A percentile compares a stretch with the other conserved stretches of the same genome.
These are phyloP conservation scores for Verticillium longisporum DNA, from an alignment of 2,329 filamentous ascomycete species.

Conservation along the genomic window DNA sequence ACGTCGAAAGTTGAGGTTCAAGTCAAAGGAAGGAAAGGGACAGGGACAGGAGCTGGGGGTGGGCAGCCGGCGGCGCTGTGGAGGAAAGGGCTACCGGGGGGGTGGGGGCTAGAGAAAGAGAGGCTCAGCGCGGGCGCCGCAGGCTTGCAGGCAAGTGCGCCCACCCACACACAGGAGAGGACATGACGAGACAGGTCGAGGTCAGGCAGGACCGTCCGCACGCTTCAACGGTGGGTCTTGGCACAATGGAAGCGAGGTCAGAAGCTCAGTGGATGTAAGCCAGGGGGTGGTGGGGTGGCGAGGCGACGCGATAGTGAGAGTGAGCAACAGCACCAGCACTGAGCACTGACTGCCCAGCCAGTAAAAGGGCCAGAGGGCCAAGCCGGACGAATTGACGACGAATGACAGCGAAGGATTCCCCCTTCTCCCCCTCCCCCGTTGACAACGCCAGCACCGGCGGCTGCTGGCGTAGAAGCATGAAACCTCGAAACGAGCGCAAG, in stretches of 20 bases:
- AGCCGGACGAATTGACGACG: background rate
- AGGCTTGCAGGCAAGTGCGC: background rate
- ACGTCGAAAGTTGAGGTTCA: background rate
- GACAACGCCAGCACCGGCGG: background rate
- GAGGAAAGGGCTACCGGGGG: background rate
- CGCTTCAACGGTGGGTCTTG: background rate
- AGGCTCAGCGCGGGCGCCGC: background rate
- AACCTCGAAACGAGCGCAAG: conserved; percentile 1
- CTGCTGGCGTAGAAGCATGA: conserved; percentile 3
- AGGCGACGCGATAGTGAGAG: background rate
- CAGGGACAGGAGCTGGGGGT: background rate
- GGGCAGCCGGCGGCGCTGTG: background rate
- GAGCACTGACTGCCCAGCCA: too few relatives aligned
- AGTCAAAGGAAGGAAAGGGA: background rate
- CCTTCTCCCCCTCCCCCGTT: background rate
- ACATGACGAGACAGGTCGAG: background rate
- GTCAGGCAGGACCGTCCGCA: background rate
- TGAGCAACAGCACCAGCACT: too few relatives aligned
- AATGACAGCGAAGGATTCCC: background rate
- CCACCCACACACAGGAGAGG: background rate
- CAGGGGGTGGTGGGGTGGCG: too few relatives aligned
- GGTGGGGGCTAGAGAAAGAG: background rate
- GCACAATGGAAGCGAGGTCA: background rate
- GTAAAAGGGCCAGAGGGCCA: background rate
- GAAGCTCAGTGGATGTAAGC: background rate